phyloP scores from a whole-genome alignment of 768 basidiomycete genomes.

The Nidularia sp. region DNA sequence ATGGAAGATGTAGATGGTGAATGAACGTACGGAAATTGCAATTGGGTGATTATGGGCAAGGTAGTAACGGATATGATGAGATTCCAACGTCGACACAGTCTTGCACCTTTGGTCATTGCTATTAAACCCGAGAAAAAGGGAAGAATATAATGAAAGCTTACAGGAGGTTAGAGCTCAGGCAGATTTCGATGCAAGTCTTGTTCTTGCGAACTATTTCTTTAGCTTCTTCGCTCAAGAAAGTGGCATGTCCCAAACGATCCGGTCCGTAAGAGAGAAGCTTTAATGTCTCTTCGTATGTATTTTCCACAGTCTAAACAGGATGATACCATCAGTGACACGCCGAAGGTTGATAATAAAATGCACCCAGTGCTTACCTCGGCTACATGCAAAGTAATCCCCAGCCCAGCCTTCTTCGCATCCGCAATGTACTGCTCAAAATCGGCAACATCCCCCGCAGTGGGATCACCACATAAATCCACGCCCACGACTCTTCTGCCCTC shows the following conservation, averaged over 20 bases:
- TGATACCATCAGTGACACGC: background rate
- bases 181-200: slow-evolving; percentile 72
- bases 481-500: slow-evolving; percentile 68
- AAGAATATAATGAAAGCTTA: slow-evolving; percentile 26
- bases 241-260: slow-evolving; percentile 75
- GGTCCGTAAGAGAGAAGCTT: slow-evolving; percentile 60
- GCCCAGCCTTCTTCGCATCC: slow-evolving; percentile 51
- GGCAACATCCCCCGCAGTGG: slow-evolving; percentile 53
- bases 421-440: slow-evolving; percentile 47
- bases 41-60: slow-evolving; percentile 63
- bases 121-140: background rate
- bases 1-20: background rate
- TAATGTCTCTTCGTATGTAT: slow-evolving; percentile 54
- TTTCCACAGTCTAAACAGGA: slow-evolving; percentile 34
- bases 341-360: background rate
- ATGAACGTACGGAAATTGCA: slow-evolving; percentile 63
- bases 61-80: slow-evolving; percentile 71
- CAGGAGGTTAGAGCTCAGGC: slow-evolving; percentile 76
- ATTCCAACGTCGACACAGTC: slow-evolving; percentile 59
- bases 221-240: slow-evolving; percentile 65
- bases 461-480: slow-evolving; percentile 80
- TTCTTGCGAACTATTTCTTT: slow-evolving; percentile 47
- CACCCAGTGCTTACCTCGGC: slow-evolving; percentile 55
- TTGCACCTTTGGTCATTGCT: slow-evolving; percentile 45
- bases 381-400: slow-evolving; percentile 78